Evolutionary conservation across 116 monocot genomes (phyloP).

Genomic region (Iris pallida): DNA sequence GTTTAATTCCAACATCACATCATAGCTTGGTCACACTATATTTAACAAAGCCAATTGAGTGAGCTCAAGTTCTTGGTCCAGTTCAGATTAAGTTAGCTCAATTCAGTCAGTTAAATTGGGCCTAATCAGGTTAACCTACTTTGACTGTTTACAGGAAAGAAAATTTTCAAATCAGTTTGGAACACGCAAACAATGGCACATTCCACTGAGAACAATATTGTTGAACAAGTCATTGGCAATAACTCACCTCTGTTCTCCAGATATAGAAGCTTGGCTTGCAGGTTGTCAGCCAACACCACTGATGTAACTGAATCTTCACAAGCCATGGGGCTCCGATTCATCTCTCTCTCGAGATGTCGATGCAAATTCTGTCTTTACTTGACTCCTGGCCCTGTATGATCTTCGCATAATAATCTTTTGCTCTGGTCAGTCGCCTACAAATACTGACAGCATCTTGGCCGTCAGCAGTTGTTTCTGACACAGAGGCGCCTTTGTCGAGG

Average conservation of each 20-base stretch:
- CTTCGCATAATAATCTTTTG: constrained; percentile 64
- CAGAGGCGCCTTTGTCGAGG: constrained; percentile 65
- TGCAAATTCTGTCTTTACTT: constrained; percentile 86
- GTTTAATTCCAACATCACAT: no score
- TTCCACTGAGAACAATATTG: no score
- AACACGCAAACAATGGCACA: no score
- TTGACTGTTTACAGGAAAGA: no score
- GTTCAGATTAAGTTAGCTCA: no score
- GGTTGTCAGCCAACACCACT: constrained; percentile 52
- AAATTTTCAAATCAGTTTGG: no score
- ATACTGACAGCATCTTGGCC: constrained; percentile 68
- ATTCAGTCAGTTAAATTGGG: no score
- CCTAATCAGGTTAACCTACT: no score
- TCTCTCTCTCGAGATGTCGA: constrained; percentile 83
- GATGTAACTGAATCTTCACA: constrained; percentile 55
- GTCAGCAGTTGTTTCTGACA: constrained; percentile 45
- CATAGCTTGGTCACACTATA: no score
- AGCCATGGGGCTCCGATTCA: constrained; percentile 46
- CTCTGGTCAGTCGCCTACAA: constrained; percentile 70
- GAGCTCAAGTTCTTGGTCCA: no score
- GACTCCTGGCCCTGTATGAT: constrained; percentile 71
- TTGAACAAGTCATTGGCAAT: no score
- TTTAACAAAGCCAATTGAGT: no score
- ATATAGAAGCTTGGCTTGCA: constrained; percentile 75
- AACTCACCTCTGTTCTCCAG: constrained; percentile 85